Evolutionary conservation across 179 eudicot genomes (phyloP).

Genomic region (Amaranthus tricolor): DNA sequence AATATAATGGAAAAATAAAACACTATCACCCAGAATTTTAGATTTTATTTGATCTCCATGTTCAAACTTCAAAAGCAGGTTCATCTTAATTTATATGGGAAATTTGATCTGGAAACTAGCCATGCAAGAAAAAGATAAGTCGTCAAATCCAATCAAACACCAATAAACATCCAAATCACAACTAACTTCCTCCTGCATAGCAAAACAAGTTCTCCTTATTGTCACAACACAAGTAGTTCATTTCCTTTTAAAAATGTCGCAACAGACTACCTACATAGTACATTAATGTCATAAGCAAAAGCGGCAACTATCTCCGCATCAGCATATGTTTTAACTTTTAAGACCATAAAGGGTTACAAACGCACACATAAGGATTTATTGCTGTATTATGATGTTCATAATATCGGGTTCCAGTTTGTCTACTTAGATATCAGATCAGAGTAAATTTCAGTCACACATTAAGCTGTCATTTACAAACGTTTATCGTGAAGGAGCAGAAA

Average conservation of each 20-base stretch:
- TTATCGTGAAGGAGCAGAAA: not conserved
- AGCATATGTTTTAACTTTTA: not conserved
- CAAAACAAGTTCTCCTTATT: not conserved
- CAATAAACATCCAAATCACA: not conserved
- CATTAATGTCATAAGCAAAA: not conserved
- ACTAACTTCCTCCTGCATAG: not conserved
- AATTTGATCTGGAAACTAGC: not conserved
- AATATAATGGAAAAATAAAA: too few species aligned
- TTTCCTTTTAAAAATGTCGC: not conserved
- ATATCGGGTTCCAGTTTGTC: not conserved
- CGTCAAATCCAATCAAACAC: not conserved
- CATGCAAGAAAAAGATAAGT: not conserved
- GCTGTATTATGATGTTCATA: not conserved
- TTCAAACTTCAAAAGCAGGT: not conserved
- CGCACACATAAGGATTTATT: not conserved
- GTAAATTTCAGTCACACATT: slow-evolving; percentile 3
- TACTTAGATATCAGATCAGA: slow-evolving; percentile 13
- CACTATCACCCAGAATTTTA: too few species aligned
- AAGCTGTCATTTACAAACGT: not conserved
- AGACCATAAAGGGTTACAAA: not conserved
- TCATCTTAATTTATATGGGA: not conserved
- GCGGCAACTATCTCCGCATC: not conserved
- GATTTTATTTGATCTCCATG: not conserved
- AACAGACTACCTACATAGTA: not conserved
- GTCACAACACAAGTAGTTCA: not conserved